These are phyloP conservation scores for Senna tora DNA, from an alignment of 306 rosid genomes.

Conservation along the genomic window DNA sequence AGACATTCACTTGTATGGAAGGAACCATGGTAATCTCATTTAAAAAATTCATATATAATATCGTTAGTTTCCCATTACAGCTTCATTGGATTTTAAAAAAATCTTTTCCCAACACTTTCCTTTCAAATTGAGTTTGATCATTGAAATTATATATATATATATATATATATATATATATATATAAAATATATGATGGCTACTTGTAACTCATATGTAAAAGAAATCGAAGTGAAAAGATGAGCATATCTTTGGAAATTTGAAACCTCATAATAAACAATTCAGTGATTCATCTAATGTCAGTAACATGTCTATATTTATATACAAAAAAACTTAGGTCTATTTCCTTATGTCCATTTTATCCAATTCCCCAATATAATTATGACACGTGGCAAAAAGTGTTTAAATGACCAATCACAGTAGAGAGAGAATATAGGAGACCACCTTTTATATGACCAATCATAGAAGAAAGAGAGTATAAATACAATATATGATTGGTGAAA, in stretches of 20 bases:
- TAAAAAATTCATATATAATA: neutral
- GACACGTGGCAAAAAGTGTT: too few relatives aligned
- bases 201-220: constrained; percentile 5
- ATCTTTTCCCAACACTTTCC: constrained; percentile 28
- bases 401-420: too few relatives aligned
- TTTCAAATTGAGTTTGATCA: constrained; percentile 33
- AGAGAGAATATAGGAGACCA: too few relatives aligned
- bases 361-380: too few relatives aligned
- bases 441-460: too few relatives aligned
- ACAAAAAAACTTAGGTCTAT: too few relatives aligned
- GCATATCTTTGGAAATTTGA: constrained; percentile 39
- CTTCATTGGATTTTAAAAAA: constrained; percentile 34
- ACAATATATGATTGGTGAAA: too few relatives aligned
- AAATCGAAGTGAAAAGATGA: constrained; percentile 27
- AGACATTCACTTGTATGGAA: constrained; percentile 32
- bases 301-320: constrained; percentile 24
- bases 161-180: too few relatives aligned
- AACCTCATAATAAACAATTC: constrained; percentile 27
- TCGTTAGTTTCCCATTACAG: constrained; percentile 46
- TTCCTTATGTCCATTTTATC: too few relatives aligned
- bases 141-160: too few relatives aligned
- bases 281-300: constrained; percentile 6
- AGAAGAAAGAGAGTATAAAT: too few relatives aligned
- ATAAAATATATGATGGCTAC: constrained; percentile 24
- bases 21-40: neutral